Evolutionary conservation across 2,329 filamentous ascomycete species (phyloP), one percentile per base, ranked within the genome.

Genomic region (Metarhizium anisopliae): DNA sequence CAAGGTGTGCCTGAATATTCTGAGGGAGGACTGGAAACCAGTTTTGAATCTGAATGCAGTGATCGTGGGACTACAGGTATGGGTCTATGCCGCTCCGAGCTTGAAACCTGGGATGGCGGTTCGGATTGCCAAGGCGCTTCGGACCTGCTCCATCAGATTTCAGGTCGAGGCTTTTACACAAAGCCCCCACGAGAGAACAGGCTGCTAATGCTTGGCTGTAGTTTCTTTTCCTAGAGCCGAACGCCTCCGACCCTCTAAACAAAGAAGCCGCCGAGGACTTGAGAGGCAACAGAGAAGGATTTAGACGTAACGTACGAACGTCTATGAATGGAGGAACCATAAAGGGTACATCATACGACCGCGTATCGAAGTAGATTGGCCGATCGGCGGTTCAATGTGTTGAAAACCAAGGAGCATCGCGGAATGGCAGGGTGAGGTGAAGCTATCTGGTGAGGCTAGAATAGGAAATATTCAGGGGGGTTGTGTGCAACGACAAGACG

Each of bases 1-100:
- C 64, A 99, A 99, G 69, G 92, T 99, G 60, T 99, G 94, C 77
- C 75, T 99, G 67, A 99, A 99, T 71, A 99, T 99, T 66, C 74
- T 99, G 67, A 80, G 94, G 59, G 94, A 99, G 75, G 94, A 99
- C 76, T 99, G 94, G 94, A 99, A 97, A 78, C 94, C 94, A 0
- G 94, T 99, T 49, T 76, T 99, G 68, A 97, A 97, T 71, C 73
- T 99, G 69, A 96, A 97, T 68, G 92, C 94, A 16, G 91, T 97
- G 45, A 94, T 99, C 63, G 91, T 97, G 54, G 94, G 94, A 47
- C 75, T 99, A 68, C 90, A 92, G 82, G 87, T 90, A 74, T 52
- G 54, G n/a, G 7, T 25, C 10, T 6, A 20, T 4, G 13, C 13
- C 5, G 8, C 5, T 40, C 38, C 1, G 14, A 40, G 13, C 38